Percentiles rank a stretch among this genome's conserved stretches.
phyloP scores from a whole-genome alignment of 495 filamentous ascomycete genomes.

The Penicillium paradoxum region DNA sequence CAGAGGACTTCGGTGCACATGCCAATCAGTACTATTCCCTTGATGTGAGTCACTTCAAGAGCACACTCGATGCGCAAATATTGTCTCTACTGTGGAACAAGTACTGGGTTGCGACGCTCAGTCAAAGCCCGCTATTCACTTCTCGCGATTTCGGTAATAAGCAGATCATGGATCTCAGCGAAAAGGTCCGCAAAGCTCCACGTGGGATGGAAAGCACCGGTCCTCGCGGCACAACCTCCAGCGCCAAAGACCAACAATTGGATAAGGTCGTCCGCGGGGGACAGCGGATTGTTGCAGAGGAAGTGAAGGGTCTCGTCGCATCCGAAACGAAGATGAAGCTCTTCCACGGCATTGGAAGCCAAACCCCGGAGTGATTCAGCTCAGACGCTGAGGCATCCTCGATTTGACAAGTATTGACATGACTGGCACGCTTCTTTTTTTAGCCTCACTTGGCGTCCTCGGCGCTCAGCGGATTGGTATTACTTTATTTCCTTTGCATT shows the following conservation, averaged over 20 bases:
- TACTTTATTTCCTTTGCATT: constrained; percentile 1
- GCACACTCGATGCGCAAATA: constrained; percentile 76
- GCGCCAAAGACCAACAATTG: constrained; percentile 55
- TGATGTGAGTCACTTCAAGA: constrained; percentile 90
- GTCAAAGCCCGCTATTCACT: constrained; percentile 85
- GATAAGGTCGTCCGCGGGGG: constrained; percentile 77
- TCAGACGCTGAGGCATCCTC: neutral
- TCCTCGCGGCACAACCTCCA: constrained; percentile 25
- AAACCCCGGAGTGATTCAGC: constrained; percentile 10
- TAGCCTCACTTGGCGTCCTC: constrained; percentile 6
- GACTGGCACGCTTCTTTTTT: constrained; percentile 14
- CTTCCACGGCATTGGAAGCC: constrained; percentile 62
- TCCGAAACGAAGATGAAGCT: constrained; percentile 79
- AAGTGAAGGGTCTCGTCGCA: constrained; percentile 77
- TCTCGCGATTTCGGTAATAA: constrained; percentile 91
- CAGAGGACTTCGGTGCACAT: constrained; percentile 94
- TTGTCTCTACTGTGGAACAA: constrained; percentile 96
- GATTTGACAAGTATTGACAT: constrained; percentile 13
- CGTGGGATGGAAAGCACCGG: constrained; percentile 38
- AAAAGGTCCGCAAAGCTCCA: constrained; percentile 67
- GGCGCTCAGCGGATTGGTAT: constrained; percentile 14
- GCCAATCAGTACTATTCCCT: constrained; percentile 83
- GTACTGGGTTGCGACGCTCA: constrained; percentile 98
- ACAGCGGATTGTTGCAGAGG: constrained; percentile 78
- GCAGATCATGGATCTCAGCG: constrained; percentile 82